phyloP scores from a whole-genome alignment of 148 eudicot genomes.

The Dianthus caryophyllus region DNA sequence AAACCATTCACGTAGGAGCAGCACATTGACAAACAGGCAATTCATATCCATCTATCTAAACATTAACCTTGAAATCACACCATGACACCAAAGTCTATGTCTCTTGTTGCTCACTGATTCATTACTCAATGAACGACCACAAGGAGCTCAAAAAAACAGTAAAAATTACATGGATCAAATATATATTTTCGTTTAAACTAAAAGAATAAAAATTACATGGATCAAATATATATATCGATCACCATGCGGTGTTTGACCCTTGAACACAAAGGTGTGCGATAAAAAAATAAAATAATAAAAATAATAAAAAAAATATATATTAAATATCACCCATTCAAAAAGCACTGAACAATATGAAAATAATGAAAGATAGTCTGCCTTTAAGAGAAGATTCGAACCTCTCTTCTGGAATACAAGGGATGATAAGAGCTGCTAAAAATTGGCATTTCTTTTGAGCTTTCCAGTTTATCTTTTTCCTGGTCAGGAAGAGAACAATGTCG shows the following conservation, averaged over 20 bases:
- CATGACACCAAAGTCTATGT: neutral
- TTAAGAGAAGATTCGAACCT: constrained; percentile 41
- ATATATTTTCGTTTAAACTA: too few species aligned
- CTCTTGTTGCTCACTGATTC: neutral
- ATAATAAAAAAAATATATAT: neutral
- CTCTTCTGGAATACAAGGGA: constrained; percentile 46
- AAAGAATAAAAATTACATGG: neutral
- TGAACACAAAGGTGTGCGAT: neutral
- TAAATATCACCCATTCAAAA: neutral
- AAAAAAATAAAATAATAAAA: neutral
- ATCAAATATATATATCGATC: too few species aligned
- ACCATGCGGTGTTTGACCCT: too few species aligned
- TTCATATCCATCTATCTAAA: too few species aligned
- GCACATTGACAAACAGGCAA: neutral
- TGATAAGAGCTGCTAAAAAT: constrained; percentile 36
- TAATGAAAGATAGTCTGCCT: too few species aligned
- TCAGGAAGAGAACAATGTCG: constrained; percentile 76
- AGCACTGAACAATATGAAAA: neutral
- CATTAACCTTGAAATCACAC: neutral
- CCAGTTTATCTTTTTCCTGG: constrained; percentile 38
- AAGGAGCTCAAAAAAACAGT: neutral
- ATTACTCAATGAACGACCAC: neutral
- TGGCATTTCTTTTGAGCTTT: constrained; percentile 43
- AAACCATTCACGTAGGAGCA: neutral
- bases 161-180: neutral